Evolutionary conservation across 1,139 yeast species (phyloP), one percentile per base, ranked within the genome.

Genomic region (Geotrichum phurueaensis): DNA sequence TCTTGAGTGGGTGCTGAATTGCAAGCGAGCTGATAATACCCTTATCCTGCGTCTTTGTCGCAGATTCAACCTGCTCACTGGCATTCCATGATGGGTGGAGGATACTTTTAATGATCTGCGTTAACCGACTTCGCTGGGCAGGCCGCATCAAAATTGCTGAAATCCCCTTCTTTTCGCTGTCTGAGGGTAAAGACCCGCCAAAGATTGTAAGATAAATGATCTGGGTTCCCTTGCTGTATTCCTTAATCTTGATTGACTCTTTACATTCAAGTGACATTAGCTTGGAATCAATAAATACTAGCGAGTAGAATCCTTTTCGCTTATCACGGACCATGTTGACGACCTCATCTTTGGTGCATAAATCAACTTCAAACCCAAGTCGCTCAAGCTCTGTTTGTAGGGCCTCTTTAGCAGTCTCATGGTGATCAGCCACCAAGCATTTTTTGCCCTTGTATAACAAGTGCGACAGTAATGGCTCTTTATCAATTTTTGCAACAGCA

Each of bases 1-100:
- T 81, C 56, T 74, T 69, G 47, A 82, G 69, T 5, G 85, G 84
- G 60, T 74, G 74, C 25, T 68, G 69, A 6, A 70, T 72, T 0
- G 79, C 76, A 29, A 69, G 58, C 23, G 69, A 63, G 57, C 65
- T 64, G 18, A 67, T 61, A 66, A 67, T 66, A n/a, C 69, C 69
- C 45, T 55, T 55, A 23, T 55, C 58, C 31, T 59, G 66, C 22
- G 68, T 66, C 15, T 67, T 65, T 51, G 66, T 61, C 3, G 68
- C 67, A 45, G 65, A 65, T 59, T 62, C 63, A 54, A 65, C 65
- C 53, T 66, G 68, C 49, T 62, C 60, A 39, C 63, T 65, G 9
- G 66, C 61, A 48, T 63, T 64, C 63, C 68, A 66, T 29, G 69
- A 62, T 18, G 67, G 61, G 52, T 65, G 63, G 52, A 67, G 53